These are phyloP conservation scores for Insectozyma bohioensis DNA, from an alignment of 1,139 yeast species.

Conservation along the genomic window DNA sequence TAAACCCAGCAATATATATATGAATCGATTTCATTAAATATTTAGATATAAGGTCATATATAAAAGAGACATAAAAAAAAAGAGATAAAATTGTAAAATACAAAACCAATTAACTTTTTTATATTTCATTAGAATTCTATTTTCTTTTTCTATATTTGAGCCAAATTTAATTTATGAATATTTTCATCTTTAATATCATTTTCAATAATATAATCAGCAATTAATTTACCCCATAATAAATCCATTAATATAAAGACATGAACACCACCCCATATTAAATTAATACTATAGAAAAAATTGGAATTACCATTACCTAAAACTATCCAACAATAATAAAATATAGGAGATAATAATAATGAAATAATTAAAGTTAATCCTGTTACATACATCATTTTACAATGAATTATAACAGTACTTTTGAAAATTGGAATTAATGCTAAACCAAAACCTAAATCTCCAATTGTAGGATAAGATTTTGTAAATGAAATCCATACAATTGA, in stretches of 20 bases:
- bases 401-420: slow-evolving; percentile 37
- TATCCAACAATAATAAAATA: slow-evolving; percentile 93
- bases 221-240: slow-evolving; percentile 77
- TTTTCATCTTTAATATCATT: slow-evolving; percentile 22
- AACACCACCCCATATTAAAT: slow-evolving; percentile 75
- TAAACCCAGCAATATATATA: no score
- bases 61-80: no score
- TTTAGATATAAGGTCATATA: no score
- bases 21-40: no score
- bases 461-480: slow-evolving; percentile 82
- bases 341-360: slow-evolving; percentile 63
- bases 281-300: slow-evolving; percentile 92
- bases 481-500: slow-evolving; percentile 67
- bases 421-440: slow-evolving; percentile 61
- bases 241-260: slow-evolving; percentile 72
- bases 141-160: slow-evolving; percentile 33
- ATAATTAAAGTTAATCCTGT: slow-evolving; percentile 41
- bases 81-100: no score
- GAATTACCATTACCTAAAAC: slow-evolving; percentile 93
- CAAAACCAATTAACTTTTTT: no score
- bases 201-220: slow-evolving; percentile 64
- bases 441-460: slow-evolving; percentile 80
- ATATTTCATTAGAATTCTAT: no score
- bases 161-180: slow-evolving; percentile 29
- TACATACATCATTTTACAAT: slow-evolving; percentile 33